Evolutionary conservation across 345 rosid species (phyloP).

Genomic region (Brassica nigra): DNA sequence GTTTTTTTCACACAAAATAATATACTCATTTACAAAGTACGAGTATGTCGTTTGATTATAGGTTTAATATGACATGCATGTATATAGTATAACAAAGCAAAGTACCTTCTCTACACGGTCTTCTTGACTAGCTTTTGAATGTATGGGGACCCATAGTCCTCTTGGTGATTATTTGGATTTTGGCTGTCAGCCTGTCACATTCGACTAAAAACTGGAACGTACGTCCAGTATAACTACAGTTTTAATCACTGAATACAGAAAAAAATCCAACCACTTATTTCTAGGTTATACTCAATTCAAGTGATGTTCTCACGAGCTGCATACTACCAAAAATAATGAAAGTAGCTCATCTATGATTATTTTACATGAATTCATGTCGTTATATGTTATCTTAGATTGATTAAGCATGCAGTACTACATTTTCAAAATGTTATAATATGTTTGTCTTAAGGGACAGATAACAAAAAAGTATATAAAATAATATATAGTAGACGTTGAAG

Average conservation of each 20-base stretch:
- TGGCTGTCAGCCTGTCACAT: constrained; percentile 9
- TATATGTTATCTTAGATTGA: neutral
- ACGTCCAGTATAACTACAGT: constrained; percentile 15
- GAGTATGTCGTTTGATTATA: constrained; percentile 1
- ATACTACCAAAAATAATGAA: neutral
- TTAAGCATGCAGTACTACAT: neutral
- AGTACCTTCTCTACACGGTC: constrained; percentile 2
- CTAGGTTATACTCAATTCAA: constrained; percentile 14
- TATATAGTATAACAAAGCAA: constrained; percentile 2
- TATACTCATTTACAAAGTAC: neutral
- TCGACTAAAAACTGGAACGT: neutral
- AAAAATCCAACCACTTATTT: neutral
- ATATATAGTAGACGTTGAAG: neutral
- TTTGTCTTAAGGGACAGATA: neutral
- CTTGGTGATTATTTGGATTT: constrained; percentile 28
- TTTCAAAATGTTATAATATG: neutral
- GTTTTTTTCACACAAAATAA: neutral
- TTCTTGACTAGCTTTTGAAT: constrained; percentile 32
- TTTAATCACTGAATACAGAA: neutral
- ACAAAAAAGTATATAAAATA: neutral
- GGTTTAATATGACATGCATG: neutral
- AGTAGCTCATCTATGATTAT: neutral
- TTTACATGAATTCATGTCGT: neutral
- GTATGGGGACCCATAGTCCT: constrained; percentile 20
- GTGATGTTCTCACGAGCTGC: constrained; percentile 15